phyloP scores from a whole-genome alignment of 257 asterid species.

The Nicotiana knightiana region DNA sequence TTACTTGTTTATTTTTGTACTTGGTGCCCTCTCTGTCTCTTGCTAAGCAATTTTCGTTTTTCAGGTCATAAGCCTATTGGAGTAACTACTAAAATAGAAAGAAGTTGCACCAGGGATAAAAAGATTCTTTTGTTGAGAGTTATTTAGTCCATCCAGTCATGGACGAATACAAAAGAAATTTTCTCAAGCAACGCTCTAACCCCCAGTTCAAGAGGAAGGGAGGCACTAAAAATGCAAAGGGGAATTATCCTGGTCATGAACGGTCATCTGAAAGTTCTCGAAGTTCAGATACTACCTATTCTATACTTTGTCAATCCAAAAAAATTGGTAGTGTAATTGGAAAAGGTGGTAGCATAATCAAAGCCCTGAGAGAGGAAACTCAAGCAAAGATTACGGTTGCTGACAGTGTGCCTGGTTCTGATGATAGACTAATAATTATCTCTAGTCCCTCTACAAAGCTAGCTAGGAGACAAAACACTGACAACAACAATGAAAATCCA shows the following conservation, averaged over 20 bases:
- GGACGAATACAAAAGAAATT: constrained; percentile 50
- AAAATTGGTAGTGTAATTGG: constrained; percentile 84
- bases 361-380: constrained; percentile 74
- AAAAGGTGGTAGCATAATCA: constrained; percentile 72
- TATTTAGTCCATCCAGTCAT: constrained; percentile 20
- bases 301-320: constrained; percentile 59
- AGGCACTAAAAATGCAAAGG: constrained; percentile 43
- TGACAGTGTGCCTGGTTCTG: constrained; percentile 68
- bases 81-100: not conserved
- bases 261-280: constrained; percentile 35
- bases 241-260: constrained; percentile 32
- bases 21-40: not conserved
- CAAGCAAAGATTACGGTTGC: constrained; percentile 74
- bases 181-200: constrained; percentile 36
- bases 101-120: not conserved
- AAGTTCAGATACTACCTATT: constrained; percentile 48
- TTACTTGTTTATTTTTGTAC: not conserved
- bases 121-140: constrained; percentile 2
- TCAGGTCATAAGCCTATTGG: constrained; percentile 11
- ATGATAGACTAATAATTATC: constrained; percentile 62
- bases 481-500: constrained; percentile 18
- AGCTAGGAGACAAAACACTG: constrained; percentile 28
- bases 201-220: constrained; percentile 59
- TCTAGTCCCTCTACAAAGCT: constrained; percentile 53
- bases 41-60: not conserved